Evolutionary conservation across 2,329 filamentous ascomycete genomes (phyloP).

Genomic region (Aspergillus latus): DNA sequence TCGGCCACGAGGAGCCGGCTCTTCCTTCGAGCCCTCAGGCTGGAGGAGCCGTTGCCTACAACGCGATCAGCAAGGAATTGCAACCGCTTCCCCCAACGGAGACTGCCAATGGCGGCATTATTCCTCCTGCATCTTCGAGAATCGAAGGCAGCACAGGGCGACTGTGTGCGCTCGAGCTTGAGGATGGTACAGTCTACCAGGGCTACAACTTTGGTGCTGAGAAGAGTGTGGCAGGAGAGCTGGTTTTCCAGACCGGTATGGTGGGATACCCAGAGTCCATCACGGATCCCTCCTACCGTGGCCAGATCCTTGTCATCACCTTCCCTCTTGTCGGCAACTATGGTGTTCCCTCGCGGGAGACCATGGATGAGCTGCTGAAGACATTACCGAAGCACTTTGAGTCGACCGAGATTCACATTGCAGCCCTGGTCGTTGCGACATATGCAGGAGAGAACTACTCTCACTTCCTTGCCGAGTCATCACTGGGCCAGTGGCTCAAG

Average conservation of each 20-base stretch:
- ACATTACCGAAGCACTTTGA: constrained; percentile 93
- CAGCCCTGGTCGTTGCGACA: constrained; percentile 83
- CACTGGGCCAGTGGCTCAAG: constrained; percentile 91
- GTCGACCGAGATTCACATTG: constrained; percentile 87
- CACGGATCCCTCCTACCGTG: constrained; percentile 83
- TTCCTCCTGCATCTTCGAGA: constrained; percentile 62
- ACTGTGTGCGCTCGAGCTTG: constrained; percentile 82
- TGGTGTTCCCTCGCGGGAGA: constrained; percentile 85
- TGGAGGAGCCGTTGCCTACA: constrained; percentile 43
- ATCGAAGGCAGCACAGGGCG: constrained; percentile 55
- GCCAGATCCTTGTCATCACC: constrained; percentile 94
- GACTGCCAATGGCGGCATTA: constrained; percentile 36
- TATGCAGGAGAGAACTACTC: constrained; percentile 96
- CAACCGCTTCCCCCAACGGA: constrained; percentile 33
- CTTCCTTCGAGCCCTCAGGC: constrained; percentile 42
- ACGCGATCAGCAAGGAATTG: constrained; percentile 33
- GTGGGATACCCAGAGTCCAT: constrained; percentile 96
- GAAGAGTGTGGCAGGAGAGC: constrained; percentile 91
- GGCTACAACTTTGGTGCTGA: constrained; percentile 95
- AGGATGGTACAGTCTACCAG: constrained; percentile 87
- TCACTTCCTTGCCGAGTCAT: constrained; percentile 87
- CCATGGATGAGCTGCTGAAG: constrained; percentile 78
- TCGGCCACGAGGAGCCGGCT: constrained; percentile 31
- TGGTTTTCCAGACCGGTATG: constrained; percentile 99
- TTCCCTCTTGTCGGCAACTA: constrained; percentile 97